These are phyloP conservation scores for Solanum chiquidenum DNA, from an alignment of 257 asterid species.

Conservation along the genomic window DNA sequence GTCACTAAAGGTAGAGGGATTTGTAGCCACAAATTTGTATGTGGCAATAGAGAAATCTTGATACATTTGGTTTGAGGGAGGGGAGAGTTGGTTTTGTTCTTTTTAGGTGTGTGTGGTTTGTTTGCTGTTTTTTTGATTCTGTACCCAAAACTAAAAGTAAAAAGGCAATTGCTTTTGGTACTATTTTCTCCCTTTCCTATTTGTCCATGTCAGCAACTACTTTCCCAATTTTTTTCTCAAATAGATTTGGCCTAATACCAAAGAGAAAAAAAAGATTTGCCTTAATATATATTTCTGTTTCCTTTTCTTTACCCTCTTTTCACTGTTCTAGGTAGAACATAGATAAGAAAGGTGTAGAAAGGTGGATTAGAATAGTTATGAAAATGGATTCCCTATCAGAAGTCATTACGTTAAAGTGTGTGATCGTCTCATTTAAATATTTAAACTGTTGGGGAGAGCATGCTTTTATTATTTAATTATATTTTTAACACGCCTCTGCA, in stretches of 20 bases:
- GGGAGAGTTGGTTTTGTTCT: not conserved
- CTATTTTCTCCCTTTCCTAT: not conserved
- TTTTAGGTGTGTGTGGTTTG: not conserved
- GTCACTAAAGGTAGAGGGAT: constrained; percentile 31
- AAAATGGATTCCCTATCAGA: not conserved
- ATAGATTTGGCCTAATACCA: not conserved
- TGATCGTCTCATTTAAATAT: not conserved
- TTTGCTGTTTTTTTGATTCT: constrained; percentile 3
- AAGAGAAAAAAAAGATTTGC: not conserved
- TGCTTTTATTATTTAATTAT: no score
- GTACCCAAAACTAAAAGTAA: not conserved
- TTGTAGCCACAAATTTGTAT: constrained; percentile 69
- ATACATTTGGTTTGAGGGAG: not conserved
- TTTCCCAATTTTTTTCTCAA: constrained; percentile 3
- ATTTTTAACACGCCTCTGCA: not conserved
- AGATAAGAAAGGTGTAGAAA: not conserved
- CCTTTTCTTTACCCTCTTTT: not conserved
- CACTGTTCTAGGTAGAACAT: not conserved
- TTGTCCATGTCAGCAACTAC: constrained; percentile 30
- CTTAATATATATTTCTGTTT: not conserved
- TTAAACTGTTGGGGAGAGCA: no score
- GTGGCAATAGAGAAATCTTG: constrained; percentile 54
- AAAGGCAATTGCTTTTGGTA: not conserved
- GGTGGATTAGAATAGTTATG: not conserved
- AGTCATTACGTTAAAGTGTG: not conserved